Conservation (phyloP, 2,329 filamentous ascomycete genomes). For the Tolypocladium album region DNA sequence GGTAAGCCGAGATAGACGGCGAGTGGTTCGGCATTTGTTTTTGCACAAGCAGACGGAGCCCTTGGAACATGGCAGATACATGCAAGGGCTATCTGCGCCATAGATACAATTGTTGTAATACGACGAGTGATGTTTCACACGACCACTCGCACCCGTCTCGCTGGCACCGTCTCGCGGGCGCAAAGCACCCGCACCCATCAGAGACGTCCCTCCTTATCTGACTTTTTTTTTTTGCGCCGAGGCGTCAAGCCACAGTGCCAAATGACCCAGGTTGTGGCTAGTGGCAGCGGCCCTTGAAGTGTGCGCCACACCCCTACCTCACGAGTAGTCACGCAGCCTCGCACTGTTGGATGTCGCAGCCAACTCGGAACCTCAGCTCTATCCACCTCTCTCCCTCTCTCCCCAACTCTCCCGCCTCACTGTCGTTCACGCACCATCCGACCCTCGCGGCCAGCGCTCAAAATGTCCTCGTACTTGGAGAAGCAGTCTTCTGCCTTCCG, state of each 20-base stretch:
- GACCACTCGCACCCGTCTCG: neutral
- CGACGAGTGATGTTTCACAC: neutral
- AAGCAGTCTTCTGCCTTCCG: conserved; percentile 54
- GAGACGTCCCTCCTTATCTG: neutral
- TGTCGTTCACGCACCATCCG: neutral
- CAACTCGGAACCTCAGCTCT: neutral
- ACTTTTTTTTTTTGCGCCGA: neutral
- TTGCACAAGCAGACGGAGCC: conserved; percentile 1
- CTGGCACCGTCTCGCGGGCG: neutral
- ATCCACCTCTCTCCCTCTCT: neutral
- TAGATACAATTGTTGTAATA: conserved; percentile 4
- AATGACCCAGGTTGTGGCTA: neutral
- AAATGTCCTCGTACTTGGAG: conserved; percentile 53
- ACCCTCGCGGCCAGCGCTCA: conserved; percentile 9
- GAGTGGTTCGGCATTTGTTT: neutral
- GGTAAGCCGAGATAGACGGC: neutral
- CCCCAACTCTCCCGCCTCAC: neutral
- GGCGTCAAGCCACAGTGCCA: neutral
- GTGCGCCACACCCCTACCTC: neutral
- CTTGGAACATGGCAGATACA: conserved; percentile 2
- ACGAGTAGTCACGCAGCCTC: neutral
- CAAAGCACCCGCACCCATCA: no score
- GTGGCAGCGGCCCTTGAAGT: no score
- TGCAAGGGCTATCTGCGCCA: neutral
- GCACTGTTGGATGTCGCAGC: neutral